A percentile compares a stretch with the other conserved stretches of the same genome.
Evolutionary conservation across 164 flowering plant genomes (phyloP).

Genomic region (Umbilicus rupestris): DNA sequence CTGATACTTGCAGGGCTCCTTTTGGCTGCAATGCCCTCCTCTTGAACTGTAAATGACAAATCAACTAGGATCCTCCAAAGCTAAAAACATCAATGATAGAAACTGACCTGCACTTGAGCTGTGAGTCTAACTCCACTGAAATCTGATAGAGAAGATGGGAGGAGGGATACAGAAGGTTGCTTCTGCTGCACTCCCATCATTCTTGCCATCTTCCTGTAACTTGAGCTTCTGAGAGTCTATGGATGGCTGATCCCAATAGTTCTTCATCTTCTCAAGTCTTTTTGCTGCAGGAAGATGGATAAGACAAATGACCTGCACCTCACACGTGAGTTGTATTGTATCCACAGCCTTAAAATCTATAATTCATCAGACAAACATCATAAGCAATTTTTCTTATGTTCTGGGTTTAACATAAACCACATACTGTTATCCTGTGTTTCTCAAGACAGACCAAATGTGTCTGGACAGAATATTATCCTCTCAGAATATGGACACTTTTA

Average conservation of each 20-base stretch:
- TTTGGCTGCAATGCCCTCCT: constrained; percentile 44
- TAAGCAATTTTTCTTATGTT: background rate
- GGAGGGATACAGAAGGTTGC: constrained; percentile 49
- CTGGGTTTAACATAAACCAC: no score
- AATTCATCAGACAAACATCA: background rate
- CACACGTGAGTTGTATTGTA: background rate
- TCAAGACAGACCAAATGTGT: no score
- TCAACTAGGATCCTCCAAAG: background rate
- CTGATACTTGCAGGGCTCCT: constrained; percentile 54
- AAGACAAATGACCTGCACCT: constrained; percentile 5
- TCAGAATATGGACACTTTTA: no score
- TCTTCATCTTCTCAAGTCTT: background rate
- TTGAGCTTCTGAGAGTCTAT: background rate
- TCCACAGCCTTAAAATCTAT: constrained; percentile 4
- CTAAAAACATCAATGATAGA: no score
- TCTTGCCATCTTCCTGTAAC: constrained; percentile 37
- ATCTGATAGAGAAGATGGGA: constrained; percentile 37
- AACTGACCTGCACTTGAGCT: background rate
- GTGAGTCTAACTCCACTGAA: constrained; percentile 4
- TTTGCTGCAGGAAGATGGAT: background rate
- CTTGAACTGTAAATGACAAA: constrained; percentile 36
- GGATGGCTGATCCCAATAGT: background rate
- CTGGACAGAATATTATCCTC: no score
- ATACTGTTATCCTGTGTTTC: no score
- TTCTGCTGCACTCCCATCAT: constrained; percentile 46